Evolutionary conservation across 2,329 filamentous ascomycete species (phyloP).

Genomic region (Paraphaeosphaeria minitans): DNA sequence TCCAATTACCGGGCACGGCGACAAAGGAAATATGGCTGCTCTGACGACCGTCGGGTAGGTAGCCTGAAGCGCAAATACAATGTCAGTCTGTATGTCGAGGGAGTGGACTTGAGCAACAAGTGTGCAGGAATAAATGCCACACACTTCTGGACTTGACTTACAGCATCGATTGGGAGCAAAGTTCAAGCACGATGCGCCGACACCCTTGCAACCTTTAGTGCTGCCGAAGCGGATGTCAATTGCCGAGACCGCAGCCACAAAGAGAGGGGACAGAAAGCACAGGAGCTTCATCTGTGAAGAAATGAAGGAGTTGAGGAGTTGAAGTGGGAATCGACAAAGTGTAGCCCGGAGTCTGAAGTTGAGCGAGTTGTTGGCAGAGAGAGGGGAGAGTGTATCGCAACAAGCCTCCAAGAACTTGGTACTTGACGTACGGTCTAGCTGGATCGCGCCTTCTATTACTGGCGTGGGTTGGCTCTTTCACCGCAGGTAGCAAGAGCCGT

Average conservation of each 20-base stretch:
- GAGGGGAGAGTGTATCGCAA: too few species aligned
- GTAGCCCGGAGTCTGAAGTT: too few species aligned
- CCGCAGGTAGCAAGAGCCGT: too few species aligned
- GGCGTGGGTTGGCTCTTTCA: too few species aligned
- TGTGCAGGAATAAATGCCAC: not conserved
- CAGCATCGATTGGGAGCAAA: not conserved
- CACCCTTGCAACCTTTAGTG: not conserved
- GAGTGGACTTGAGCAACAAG: not conserved
- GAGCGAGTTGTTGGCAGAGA: too few species aligned
- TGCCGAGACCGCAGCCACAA: not conserved
- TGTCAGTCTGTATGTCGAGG: not conserved
- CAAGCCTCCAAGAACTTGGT: too few species aligned
- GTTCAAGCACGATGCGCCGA: not conserved
- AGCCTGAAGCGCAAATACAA: not conserved
- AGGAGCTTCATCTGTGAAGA: not conserved
- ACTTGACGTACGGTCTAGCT: too few species aligned
- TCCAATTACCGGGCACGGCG: not conserved
- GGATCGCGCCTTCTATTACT: too few species aligned
- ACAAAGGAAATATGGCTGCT: not conserved
- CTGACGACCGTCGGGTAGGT: not conserved
- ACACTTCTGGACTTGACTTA: not conserved
- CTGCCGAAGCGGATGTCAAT: not conserved
- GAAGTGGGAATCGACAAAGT: too few species aligned
- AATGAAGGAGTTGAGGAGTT: not conserved
- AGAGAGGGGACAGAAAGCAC: not conserved